Percentiles rank a stretch among this genome's conserved stretches.
Evolutionary conservation across 208 protist species (phyloP).

Genomic region (Endotrypanum monterogeii): DNA sequence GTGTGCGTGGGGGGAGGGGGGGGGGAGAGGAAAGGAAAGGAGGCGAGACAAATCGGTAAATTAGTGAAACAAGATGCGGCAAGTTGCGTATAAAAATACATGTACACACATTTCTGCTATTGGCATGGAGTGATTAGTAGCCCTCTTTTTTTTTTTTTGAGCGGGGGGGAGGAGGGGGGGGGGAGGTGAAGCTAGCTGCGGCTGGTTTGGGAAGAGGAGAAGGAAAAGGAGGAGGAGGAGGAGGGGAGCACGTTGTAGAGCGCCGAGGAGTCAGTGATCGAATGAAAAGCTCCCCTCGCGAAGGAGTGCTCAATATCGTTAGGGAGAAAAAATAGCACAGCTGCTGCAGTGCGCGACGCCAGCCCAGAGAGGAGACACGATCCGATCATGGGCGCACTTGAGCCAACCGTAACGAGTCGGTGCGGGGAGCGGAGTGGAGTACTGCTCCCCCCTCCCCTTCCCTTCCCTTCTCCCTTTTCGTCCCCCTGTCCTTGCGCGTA

Average conservation of each 20-base stretch:
- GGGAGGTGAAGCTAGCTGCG: background rate
- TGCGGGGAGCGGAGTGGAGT: no score
- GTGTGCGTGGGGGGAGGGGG: background rate
- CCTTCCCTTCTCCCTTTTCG: no score
- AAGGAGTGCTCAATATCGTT: background rate
- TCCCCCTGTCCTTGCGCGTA: no score
- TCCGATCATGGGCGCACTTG: no score
- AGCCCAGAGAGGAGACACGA: no score
- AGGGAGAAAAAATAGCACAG: background rate
- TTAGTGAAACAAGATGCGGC: background rate
- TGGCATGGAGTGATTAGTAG: background rate
- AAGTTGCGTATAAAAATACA: background rate
- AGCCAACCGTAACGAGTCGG: no score
- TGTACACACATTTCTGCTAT: no score
- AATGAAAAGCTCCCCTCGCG: background rate
- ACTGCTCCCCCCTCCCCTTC: no score
- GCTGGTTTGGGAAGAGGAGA: background rate
- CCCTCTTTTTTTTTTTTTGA: background rate
- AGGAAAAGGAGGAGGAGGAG: background rate
- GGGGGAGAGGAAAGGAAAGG: background rate
- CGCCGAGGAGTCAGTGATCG: background rate
- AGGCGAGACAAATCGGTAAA: no score
- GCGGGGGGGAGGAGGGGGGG: no score
- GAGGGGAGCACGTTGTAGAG: background rate
- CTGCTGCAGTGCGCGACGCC: background rate